Base-by-base conservation (phyloP, 768 basidiomycete genomes). In the Hericium erinaceus region DNA sequence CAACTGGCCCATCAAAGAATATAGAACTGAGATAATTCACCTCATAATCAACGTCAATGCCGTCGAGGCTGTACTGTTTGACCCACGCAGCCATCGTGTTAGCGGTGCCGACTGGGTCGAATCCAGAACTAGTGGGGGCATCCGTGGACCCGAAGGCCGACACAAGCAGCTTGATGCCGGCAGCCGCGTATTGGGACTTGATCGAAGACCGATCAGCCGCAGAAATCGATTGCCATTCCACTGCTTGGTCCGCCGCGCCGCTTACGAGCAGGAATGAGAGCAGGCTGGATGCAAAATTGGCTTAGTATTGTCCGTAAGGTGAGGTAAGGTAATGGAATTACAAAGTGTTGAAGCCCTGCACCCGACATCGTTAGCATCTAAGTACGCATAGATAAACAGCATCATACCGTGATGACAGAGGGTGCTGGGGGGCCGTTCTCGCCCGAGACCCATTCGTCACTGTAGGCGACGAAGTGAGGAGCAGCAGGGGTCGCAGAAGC, bases 101-200 rank as follows among this genome's bases (percentile, higher is more conserved):
- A 0, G 80, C 80, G 6, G 69, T 68, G 28, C 49, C 54, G 37
- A 71, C 68, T 2, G 80, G 70, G 57, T 80, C 70, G 4, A 64
- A 62, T 26, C 74, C 75, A 3, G 66, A 65, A 1, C 74, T 69
- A 3, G 78, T 80, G 2, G 80, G 80, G 1, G 69, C 67, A 55
- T 77, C 74, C 18, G 69, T 68, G 11, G 78, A 72, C 6, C 80
- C 80, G 60, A 84, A 84, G 3, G 71, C 74, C 48, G 80, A 79
- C 4, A 84, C 82, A 54, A 85, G 74, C 49, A 85, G 64, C 20
- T 77, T 78, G 65, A 83, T 82, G 18, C 82, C 82, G 6, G 81
- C 80, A 0, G 75, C 73, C 22, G 71, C 72, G 63, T 83, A 84
- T 57, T 78, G 72, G 0, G 74, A 60, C 58, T 80, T 68, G 63